Percentiles rank a stretch among this genome's conserved stretches.
These are phyloP conservation scores for Xerocomus minutiporus DNA, from an alignment of 1,284 basidiomycete species.

Conservation along the genomic window DNA sequence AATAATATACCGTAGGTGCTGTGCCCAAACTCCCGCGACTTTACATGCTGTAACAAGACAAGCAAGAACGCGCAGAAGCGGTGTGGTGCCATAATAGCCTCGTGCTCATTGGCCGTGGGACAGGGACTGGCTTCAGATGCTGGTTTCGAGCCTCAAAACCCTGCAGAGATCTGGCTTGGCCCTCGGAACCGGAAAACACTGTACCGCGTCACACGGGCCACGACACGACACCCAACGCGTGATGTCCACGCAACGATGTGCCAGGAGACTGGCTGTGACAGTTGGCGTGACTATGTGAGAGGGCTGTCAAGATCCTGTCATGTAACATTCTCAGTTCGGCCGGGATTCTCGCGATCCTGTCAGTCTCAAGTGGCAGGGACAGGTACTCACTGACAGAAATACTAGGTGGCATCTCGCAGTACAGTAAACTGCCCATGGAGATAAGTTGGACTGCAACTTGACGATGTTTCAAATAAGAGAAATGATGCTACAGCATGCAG, in stretches of 20 bases:
- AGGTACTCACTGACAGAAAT: slow-evolving; percentile 1
- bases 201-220: slow-evolving; percentile 4
- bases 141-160: slow-evolving; percentile 6
- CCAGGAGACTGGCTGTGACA: slow-evolving; percentile 9
- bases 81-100: slow-evolving; percentile 17
- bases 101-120: slow-evolving; percentile 3
- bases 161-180: slow-evolving; percentile 16
- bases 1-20: not conserved
- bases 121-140: slow-evolving; percentile 10
- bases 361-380: slow-evolving; percentile 1
- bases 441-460: slow-evolving; percentile 8
- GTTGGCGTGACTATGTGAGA: slow-evolving; percentile 4
- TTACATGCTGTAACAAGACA: slow-evolving; percentile 8
- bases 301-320: not conserved
- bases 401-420: slow-evolving; percentile 1
- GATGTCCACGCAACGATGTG: slow-evolving; percentile 9
- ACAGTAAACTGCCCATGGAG: slow-evolving; percentile 1
- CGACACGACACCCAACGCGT: slow-evolving; percentile 6
- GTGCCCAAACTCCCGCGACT: slow-evolving; percentile 1
- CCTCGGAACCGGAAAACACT: slow-evolving; percentile 27
- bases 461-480: slow-evolving; percentile 15
- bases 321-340: not conserved
- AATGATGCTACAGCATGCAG: not conserved
- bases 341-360: slow-evolving; percentile 6
- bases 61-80: slow-evolving; percentile 9